Evolutionary conservation across 331 rosid genomes (phyloP), one percentile per base, ranked within the genome.

Genomic region (Acacia pycnantha): DNA sequence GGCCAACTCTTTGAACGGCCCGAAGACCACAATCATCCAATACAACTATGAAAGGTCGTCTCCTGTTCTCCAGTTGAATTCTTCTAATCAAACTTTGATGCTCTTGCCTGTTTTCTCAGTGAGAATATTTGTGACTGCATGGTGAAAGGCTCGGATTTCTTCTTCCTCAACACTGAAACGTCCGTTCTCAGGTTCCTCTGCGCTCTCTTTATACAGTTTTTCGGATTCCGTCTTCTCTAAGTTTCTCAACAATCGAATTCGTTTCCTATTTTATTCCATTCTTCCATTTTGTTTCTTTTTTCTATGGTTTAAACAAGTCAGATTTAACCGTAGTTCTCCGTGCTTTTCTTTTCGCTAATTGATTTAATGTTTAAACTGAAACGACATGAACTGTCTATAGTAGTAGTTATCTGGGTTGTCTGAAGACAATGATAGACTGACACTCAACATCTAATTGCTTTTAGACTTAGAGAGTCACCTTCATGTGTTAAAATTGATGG

Each of bases 41-140:
- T 70, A 81, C 86, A 68, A 35, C 81, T 78, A 73, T 74, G 51
- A 78, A 68, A 73, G 15, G 44, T 19, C 77, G 12, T 43, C 50
- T 31, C 66, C 31, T 50, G 26, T 61, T 29, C 69, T 37, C 41
- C 41, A 6, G 6, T 77, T 40, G 74, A 31, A 54, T 48, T 29
- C 72, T 65, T 80, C 51, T 58, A 73, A 62, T 58, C 27, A 35
- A 35, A 19, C 26, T 66, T 4, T 5, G 43, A 29, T 29, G 13
- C 21, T 19, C 14, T 31, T 65, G 22, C 72, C 11, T 1, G 26
- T 65, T 29, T 65, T 31, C 70, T 65, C 41, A 65, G 12, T 62
- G 18, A 26, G 46, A 33, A 37, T 3, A 40, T 68, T 12, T 21
- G 10, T 50, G 26, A 68, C 84, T 48, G 8, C 35, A 54, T 61